Evolutionary conservation across 2,329 filamentous ascomycete genomes (phyloP).

Genomic region (Thelonectria blattea): DNA sequence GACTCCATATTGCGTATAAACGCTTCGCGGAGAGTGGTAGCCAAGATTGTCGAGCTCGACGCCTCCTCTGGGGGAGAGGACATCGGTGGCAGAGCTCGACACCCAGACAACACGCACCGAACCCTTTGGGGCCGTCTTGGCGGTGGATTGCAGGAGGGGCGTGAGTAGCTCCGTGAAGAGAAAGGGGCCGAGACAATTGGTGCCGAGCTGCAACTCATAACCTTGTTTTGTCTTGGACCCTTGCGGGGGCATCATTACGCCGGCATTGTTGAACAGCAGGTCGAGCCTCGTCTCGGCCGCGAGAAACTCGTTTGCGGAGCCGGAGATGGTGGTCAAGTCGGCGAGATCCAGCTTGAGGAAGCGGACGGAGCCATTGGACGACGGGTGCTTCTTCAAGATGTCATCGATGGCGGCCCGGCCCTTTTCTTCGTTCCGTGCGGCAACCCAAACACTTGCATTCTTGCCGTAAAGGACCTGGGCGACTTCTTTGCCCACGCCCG

Average conservation of each 20-base stretch:
- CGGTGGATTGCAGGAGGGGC: constrained; percentile 45
- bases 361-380: constrained; percentile 47
- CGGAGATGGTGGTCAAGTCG: constrained; percentile 45
- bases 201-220: constrained; percentile 51
- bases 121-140: constrained; percentile 40
- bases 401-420: constrained; percentile 51
- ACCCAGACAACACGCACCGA: constrained; percentile 42
- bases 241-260: constrained; percentile 49
- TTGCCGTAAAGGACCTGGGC: constrained; percentile 58
- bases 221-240: constrained; percentile 49
- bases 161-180: constrained; percentile 48
- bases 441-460: constrained; percentile 62
- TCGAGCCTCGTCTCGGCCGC: constrained; percentile 43
- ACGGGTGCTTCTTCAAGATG: constrained; percentile 47
- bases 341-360: constrained; percentile 54
- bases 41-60: constrained; percentile 40
- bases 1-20: constrained; percentile 38
- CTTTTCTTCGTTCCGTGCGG: constrained; percentile 54
- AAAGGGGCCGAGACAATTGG: constrained; percentile 50
- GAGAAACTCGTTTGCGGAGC: constrained; percentile 42
- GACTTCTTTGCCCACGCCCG: constrained; percentile 58
- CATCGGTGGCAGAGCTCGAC: constrained; percentile 40
- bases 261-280: constrained; percentile 54
- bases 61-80: constrained; percentile 29
- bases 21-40: constrained; percentile 33